A percentile compares a stretch with the other conserved stretches of the same genome.
Evolutionary conservation across 306 rosid genomes (phyloP).

Genomic region (Cicer chorassanicum): DNA sequence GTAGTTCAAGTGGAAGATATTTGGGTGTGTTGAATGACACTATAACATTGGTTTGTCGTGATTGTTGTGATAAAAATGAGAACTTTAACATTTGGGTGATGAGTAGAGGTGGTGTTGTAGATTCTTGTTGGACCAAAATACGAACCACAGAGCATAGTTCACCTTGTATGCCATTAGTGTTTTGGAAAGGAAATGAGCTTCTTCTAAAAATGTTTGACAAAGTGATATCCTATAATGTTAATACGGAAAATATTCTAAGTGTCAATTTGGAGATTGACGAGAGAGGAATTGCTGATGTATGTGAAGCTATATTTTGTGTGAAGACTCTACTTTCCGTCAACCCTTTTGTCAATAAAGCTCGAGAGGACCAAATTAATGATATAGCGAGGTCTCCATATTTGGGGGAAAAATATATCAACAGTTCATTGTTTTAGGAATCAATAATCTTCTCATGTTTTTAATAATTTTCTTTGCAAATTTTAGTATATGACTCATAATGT

Average conservation of each 20-base stretch:
- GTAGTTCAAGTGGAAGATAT: constrained; percentile 7
- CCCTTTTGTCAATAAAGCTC: neutral
- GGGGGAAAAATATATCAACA: no score
- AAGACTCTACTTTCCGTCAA: neutral
- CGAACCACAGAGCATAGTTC: neutral
- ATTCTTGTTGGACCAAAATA: constrained; percentile 12
- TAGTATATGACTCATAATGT: neutral
- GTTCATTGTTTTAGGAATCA: no score
- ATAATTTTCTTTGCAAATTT: neutral
- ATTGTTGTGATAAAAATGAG: neutral
- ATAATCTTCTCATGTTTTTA: neutral
- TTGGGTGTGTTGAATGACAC: neutral
- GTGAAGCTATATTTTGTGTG: constrained; percentile 2
- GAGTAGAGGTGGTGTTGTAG: neutral
- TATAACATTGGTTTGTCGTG: constrained; percentile 2
- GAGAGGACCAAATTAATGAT: no score
- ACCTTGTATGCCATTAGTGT: neutral
- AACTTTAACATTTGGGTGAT: constrained; percentile 7
- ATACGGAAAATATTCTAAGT: neutral
- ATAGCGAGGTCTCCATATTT: no score
- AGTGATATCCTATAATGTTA: neutral
- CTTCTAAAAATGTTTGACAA: constrained; percentile 19
- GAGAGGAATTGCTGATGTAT: neutral
- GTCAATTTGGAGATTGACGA: neutral
- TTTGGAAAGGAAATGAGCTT: constrained; percentile 24